These are phyloP conservation scores for Aspergillus sp. DNA, from an alignment of 2,329 filamentous ascomycete genomes.

Conservation along the genomic window DNA sequence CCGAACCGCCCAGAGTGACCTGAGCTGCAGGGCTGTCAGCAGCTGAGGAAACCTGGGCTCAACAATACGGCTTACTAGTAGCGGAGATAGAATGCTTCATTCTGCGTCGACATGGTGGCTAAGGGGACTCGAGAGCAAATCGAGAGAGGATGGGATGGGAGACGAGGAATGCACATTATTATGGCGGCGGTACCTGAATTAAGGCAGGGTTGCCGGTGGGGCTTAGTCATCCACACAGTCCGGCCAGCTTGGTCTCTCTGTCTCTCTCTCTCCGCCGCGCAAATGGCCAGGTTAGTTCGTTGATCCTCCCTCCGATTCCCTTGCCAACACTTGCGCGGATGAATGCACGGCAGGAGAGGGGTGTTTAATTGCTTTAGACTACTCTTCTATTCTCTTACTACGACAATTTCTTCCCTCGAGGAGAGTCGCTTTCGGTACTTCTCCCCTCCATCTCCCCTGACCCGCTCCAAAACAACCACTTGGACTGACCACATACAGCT, in stretches of 20 bases:
- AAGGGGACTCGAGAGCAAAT: neutral
- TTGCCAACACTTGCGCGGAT: constrained; percentile 33
- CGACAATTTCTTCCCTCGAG: constrained; percentile 14
- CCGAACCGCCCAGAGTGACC: constrained; percentile 96
- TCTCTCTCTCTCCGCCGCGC: constrained; percentile 23
- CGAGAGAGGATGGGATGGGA: neutral
- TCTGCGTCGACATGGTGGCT: constrained; percentile 60
- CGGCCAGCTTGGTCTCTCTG: constrained; percentile 25
- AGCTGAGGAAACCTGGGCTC: constrained; percentile 38
- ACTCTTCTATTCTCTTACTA: constrained; percentile 19
- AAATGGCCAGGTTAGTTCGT: constrained; percentile 37
- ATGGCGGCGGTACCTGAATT: constrained; percentile 8
- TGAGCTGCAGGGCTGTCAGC: constrained; percentile 63
- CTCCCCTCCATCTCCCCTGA: constrained; percentile 15
- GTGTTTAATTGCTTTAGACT: constrained; percentile 30
- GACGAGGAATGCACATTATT: neutral
- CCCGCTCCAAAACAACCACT: constrained; percentile 25
- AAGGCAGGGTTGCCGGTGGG: constrained; percentile 16
- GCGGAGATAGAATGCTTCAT: constrained; percentile 88
- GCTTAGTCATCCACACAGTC: constrained; percentile 48
- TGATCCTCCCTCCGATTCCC: constrained; percentile 26
- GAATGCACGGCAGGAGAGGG: constrained; percentile 36
- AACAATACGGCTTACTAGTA: constrained; percentile 74
- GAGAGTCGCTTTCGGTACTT: constrained; percentile 28
- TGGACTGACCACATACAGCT: constrained; percentile 31